Conservation (phyloP, 345 rosid species). For the Corymbia maculata region DNA sequence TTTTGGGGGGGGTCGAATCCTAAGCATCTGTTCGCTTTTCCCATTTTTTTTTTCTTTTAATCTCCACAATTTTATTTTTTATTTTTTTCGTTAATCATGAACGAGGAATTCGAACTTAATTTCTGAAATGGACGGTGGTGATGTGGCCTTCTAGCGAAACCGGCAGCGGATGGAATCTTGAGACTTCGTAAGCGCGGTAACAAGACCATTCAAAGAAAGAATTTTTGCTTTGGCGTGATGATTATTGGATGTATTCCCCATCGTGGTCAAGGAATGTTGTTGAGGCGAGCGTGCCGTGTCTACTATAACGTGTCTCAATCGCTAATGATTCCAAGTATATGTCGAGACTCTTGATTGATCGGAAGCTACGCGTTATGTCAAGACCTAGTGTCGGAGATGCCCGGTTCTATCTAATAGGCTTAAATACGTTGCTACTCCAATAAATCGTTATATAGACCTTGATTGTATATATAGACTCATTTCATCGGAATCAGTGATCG, state of each 20-base stretch:
- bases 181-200: background rate
- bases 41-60: background rate
- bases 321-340: background rate
- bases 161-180: fast-evolving
- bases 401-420: fast-evolving
- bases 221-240: background rate
- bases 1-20: background rate
- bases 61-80: background rate
- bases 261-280: background rate
- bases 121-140: background rate
- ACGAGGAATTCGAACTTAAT: background rate
- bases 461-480: background rate
- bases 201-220: background rate
- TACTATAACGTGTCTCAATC: background rate
- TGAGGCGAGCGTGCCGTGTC: background rate
- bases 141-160: background rate
- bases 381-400: background rate
- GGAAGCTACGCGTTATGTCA: background rate
- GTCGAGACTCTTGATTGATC: background rate
- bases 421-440: fast-evolving
- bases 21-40: background rate
- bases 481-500: background rate
- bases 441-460: background rate
- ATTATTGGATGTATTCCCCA: background rate
- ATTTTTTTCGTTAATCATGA: background rate